A percentile compares a stretch with the other conserved stretches of the same genome.
Conservation (phyloP, 75 land plant genomes). For the Pinus taeda region DNA sequence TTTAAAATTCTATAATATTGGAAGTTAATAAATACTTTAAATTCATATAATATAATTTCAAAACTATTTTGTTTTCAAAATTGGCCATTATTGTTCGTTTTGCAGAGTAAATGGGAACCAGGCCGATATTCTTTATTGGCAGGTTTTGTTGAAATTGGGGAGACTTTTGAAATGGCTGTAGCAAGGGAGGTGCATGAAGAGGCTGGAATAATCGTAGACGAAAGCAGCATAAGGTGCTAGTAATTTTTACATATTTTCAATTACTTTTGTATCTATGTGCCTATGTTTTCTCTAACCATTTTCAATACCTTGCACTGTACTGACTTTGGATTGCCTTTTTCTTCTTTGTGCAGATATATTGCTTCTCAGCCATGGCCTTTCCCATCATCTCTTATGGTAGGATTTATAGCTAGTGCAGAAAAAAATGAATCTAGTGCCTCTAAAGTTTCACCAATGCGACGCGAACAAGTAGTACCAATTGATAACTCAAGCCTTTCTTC, state of each 20-base stretch:
- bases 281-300: not conserved
- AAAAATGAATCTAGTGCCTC: not conserved
- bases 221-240: conserved; percentile 24
- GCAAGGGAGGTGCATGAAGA: conserved; percentile 50
- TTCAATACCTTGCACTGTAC: not conserved
- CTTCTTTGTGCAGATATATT: conserved; percentile 24
- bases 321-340: not conserved
- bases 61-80: not conserved
- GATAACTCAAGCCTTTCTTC: not conserved
- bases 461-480: conserved; percentile 14
- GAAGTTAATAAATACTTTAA: no score
- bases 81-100: not conserved
- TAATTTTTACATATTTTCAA: not conserved
- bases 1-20: no score
- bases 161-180: conserved; percentile 48
- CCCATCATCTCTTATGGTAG: conserved; percentile 52
- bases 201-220: conserved; percentile 33
- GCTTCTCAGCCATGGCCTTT: conserved; percentile 55
- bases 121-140: conserved; percentile 49
- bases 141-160: conserved; percentile 57
- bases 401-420: conserved; percentile 32
- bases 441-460: not conserved
- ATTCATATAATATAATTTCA: no score
- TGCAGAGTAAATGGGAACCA: conserved; percentile 42
- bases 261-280: not conserved